Evolutionary conservation across 257 asterid genomes (phyloP).

Genomic region (Nicotiana paniculata): DNA sequence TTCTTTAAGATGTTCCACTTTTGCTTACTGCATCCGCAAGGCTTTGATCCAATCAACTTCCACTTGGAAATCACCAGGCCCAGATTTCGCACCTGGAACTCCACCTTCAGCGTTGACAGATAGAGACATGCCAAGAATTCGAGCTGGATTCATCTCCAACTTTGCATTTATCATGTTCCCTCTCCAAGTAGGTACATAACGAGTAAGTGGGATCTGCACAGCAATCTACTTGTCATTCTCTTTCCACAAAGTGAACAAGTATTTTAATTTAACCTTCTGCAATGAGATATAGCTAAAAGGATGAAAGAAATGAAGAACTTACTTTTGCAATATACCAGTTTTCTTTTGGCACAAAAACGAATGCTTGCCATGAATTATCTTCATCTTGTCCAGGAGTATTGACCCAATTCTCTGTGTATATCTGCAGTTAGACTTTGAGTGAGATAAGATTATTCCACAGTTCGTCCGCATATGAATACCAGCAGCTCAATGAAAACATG

Average conservation of each 20-base stretch:
- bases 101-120: slow-evolving; percentile 85
- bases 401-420: slow-evolving; percentile 97
- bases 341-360: slow-evolving; percentile 72
- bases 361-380: slow-evolving; percentile 99
- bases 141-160: slow-evolving; percentile 86
- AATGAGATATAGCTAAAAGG: background rate
- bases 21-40: slow-evolving; percentile 38
- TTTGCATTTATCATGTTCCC: slow-evolving; percentile 80
- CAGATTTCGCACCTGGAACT: slow-evolving; percentile 58
- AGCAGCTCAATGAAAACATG: background rate
- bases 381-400: slow-evolving; percentile 96
- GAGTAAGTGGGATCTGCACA: slow-evolving; percentile 77
- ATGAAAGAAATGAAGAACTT: slow-evolving; percentile 27
- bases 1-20: background rate
- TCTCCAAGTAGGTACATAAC: slow-evolving; percentile 90
- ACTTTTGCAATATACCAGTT: slow-evolving; percentile 92
- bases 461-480: background rate
- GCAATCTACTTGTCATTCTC: background rate
- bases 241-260: background rate
- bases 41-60: slow-evolving; percentile 95
- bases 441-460: slow-evolving; percentile 9
- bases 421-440: slow-evolving; percentile 42
- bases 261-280: background rate
- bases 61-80: slow-evolving; percentile 76
- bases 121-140: slow-evolving; percentile 75